Base-by-base conservation (phyloP, 139 green algal species). In the Ettlia oleoabundans region DNA sequence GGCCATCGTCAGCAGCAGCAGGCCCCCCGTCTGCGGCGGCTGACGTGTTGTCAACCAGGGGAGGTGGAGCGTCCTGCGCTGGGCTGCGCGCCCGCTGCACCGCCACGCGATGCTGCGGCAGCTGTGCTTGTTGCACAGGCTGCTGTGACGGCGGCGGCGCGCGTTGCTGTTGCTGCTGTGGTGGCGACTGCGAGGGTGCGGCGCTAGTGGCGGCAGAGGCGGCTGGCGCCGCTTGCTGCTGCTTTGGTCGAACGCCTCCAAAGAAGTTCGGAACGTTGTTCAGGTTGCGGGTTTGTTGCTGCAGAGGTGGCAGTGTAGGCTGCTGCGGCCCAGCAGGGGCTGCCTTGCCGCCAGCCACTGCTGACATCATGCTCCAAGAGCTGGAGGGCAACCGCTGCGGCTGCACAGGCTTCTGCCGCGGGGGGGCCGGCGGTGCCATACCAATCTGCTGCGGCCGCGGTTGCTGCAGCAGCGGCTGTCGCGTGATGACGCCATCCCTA, bases 331-430 rank as follows among this genome's bases (percentile, higher is more conserved):
- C 28, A 13, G n/a, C 13, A 64, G 26, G 41, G 4, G 53, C 47
- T 18, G 71, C 28, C 40, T 82, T 81, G 63, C 51, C 65, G 43
- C 58, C 69, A 21, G 42, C 38, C 21, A 41, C 71, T 8, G 91
- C 90, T 4, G 88, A 93, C 86, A 95, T 88, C 18, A 90, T 88
- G 22, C 67, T 88, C 90, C 92, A 92, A 33, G 32, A 81, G 52
- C 78, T 88, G n/a, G 82, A 53, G 1, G 80, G 76, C 51, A 87
- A 65, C 21, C 71, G 62, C 69, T 83, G 63, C 24, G 67, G 43
- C 6, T 30, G 37, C 3, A 68, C n/a, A 1, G 37, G n/a, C 30
- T 1, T 55, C 28, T 32, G 76, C 9, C 67, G 76, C 35, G n/a
- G 61, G 9, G 75, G 40, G 9, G 53, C 58, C 28, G 76, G 32